Base-by-base conservation (phyloP, 495 filamentous ascomycete genomes). In the Aspergillus funiculosus region DNA sequence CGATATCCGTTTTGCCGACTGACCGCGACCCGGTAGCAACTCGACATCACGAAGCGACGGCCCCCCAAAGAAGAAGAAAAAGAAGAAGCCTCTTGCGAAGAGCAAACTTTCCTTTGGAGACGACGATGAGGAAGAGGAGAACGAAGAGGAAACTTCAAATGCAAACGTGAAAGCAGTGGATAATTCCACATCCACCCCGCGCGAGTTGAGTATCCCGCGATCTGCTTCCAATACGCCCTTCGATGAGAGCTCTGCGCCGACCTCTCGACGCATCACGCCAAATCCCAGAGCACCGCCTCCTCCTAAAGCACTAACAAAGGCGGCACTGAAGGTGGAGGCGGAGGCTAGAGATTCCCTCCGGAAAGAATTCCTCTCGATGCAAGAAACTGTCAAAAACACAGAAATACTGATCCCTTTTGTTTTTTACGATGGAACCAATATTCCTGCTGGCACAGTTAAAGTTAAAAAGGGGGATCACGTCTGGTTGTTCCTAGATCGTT, bases 381-480 rank as follows among this genome's bases (percentile, higher is more conserved):
- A 96, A 62, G 87, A 94, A 36, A 79, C 81, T 2, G 83, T 97
- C 44, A 95, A 94, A 68, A 80, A 80, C 25, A 87, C 89, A 18
- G 89, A 95, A 57, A 88, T 98, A 15, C 70, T 83, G 29, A 87
- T 98, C 3, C 92, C 92, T 0, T 98, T 98, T 64, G 88, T 96
- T 17, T 97, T 98, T 59, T 97, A 95, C 64, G 94, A 98, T 47
- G 92, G 92, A n/a, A 94, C 88, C 3, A 91, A 92, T 62, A 89
- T 87, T n/a, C 82, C 89, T 1, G 82, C 86, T 19, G 85, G 94
- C 15, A 69, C 75, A 14, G 91, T 82, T 57, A 80, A 79, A 51
- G 80, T 96, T 39, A 96, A 89, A 67, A 98, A 98, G 58, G 92
- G 92, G 0, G 90, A 96, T 52, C 80, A 76, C 38, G 71, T 92